Conservation (phyloP, 1,284 basidiomycete genomes). For the Leccinum holopus region DNA sequence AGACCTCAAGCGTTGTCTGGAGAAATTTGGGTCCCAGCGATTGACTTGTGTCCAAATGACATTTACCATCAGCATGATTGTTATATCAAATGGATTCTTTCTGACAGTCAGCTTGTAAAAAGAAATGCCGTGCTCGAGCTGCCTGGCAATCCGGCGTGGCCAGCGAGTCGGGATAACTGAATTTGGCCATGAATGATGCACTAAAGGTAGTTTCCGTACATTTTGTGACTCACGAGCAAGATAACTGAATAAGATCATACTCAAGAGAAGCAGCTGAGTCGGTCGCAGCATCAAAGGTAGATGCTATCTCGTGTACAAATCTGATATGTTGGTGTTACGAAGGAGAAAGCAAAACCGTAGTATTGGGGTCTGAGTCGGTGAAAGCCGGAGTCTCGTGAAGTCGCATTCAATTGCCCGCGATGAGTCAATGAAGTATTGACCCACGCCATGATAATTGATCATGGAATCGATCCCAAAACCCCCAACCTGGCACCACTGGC, state of each 20-base stretch:
- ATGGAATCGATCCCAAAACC: background rate
- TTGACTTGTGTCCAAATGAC: background rate
- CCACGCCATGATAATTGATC: background rate
- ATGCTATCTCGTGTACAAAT: background rate
- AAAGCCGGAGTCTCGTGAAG: background rate
- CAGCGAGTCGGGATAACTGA: no score
- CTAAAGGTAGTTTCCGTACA: no score
- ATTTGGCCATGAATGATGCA: no score
- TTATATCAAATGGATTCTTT: background rate
- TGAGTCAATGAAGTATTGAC: background rate
- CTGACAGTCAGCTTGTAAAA: background rate
- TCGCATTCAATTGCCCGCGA: background rate
- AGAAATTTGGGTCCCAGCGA: background rate
- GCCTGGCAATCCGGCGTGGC: no score
- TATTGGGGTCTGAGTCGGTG: background rate
- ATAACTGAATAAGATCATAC: no score
- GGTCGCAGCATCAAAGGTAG: background rate
- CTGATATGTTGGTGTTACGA: background rate
- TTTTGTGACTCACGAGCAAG: no score
- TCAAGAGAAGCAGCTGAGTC: no score
- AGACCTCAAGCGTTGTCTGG: background rate
- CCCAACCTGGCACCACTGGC: background rate
- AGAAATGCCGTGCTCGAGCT: no score
- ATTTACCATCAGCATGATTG: background rate
- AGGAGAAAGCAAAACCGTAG: background rate